Evolutionary conservation across 2,329 filamentous ascomycete species (phyloP).

Genomic region (Fusarium sp.): DNA sequence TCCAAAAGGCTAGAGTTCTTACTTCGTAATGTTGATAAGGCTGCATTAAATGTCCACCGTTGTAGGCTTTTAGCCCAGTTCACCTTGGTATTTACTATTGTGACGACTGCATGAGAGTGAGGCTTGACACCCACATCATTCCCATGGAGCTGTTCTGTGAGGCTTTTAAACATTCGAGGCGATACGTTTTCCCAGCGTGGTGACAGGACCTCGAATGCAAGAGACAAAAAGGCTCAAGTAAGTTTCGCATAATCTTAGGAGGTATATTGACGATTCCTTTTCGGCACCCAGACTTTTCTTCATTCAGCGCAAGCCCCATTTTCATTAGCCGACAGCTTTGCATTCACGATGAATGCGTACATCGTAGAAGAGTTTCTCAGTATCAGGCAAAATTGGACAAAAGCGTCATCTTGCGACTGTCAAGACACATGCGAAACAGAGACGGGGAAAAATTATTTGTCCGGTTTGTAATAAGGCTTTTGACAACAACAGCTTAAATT

Average conservation of each 20-base stretch:
- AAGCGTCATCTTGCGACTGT: neutral
- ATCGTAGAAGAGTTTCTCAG: neutral
- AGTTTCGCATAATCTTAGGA: neutral
- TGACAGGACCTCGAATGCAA: rapidly evolving
- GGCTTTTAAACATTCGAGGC: neutral
- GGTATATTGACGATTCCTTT: rapidly evolving
- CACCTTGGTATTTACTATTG: neutral
- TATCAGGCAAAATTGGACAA: neutral
- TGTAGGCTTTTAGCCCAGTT: rapidly evolving
- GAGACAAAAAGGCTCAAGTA: neutral
- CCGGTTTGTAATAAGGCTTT: neutral
- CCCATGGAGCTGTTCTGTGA: neutral
- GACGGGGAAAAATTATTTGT: neutral
- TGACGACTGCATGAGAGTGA: neutral
- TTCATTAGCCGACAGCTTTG: too few relatives aligned
- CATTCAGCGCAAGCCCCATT: neutral
- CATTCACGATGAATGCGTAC: too few relatives aligned
- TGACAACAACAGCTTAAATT: rapidly evolving
- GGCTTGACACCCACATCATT: too few relatives aligned
- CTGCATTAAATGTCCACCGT: rapidly evolving
- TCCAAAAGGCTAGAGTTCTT: too few relatives aligned
- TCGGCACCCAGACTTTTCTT: neutral
- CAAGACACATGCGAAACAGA: neutral
- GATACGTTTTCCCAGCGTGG: neutral
- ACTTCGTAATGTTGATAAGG: rapidly evolving